Base-by-base conservation (phyloP, 2,329 filamentous ascomycete species). In the Aspergillus phoenicis region DNA sequence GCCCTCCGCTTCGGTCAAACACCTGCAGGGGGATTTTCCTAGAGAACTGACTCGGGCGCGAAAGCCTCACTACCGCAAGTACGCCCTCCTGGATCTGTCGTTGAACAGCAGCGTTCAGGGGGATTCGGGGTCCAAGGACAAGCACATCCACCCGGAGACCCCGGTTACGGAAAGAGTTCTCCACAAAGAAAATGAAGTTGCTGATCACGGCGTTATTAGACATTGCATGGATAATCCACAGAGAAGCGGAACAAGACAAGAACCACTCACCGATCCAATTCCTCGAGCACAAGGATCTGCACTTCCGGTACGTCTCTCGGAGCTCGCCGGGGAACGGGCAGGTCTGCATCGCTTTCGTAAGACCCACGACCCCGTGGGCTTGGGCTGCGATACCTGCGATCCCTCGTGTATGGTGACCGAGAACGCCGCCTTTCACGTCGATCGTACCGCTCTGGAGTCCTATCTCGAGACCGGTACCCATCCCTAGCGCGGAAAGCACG, bases 1-100 rank as follows among this genome's bases (percentile, higher is more conserved):
- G 81, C n/a, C 91, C 91, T 8, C 82, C 84, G 43, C 87, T 89
- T 26, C 93, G 89, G 76, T 96, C 90, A 71, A 97, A 97, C 5
- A 96, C 86, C 68, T 94, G 91, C 3, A 97, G 80, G 0, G 90
- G 86, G 54, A 98, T 89, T 72, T 89, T 93, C 65, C 88, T 87
- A 1, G 84, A 84, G 36, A 83, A 81, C 70, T 96, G 89, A 22
- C 91, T 86, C 49, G 83, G 81, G 54, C 87, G 82, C 62, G 90
- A 88, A 13, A 98, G 84, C 68, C 92, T 89, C 5, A 91, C 87
- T 13, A 97, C 90, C 8, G 90, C 94, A 55, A 91, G 85, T 1
- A 97, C 94, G 17, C 95, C 94, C 75, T 98, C 93, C 10, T 93
- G 80, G 39, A 96, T 91, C 73, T 97, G 92, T 56, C 91, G 85